Evolutionary conservation across 371 early-diverging fungal genomes (phyloP).

Genomic region (Zancudomyces culisetae): DNA sequence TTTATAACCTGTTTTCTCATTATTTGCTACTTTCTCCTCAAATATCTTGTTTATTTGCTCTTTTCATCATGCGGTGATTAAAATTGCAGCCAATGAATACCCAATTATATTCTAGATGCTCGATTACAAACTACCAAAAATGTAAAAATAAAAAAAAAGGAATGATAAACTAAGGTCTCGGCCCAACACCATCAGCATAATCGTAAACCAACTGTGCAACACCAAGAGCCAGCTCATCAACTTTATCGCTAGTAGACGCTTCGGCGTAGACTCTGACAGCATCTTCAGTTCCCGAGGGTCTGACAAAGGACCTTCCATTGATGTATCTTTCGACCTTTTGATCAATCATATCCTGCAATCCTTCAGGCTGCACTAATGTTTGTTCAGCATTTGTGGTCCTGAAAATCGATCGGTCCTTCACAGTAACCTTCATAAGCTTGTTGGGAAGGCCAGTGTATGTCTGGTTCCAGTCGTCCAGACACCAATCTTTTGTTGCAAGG

Average conservation of each 20-base stretch:
- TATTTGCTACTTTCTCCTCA: too few species aligned
- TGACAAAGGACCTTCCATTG: conserved; percentile 83
- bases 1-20: too few species aligned
- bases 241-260: conserved; percentile 72
- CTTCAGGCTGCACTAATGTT: conserved; percentile 65
- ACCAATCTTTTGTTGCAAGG: conserved; percentile 59
- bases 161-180: conserved; percentile 37
- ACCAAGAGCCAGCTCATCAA: conserved; percentile 57
- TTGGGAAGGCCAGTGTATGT: conserved; percentile 88
- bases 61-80: too few species aligned
- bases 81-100: too few species aligned
- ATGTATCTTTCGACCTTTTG: conserved; percentile 55
- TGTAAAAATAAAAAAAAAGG: conserved; percentile 1
- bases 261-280: conserved; percentile 97
- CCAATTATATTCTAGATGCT: too few species aligned
- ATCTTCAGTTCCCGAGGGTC: conserved; percentile 99
- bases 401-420: conserved; percentile 69
- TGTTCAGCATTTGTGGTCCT: conserved; percentile 92
- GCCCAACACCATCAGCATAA: conserved; percentile 78
- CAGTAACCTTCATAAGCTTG: conserved; percentile 89
- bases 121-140: too few species aligned
- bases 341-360: conserved; percentile 80
- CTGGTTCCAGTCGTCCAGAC: conserved; percentile 70
- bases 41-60: too few species aligned
- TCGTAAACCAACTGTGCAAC: conserved; percentile 77